A percentile compares a stretch with the other conserved stretches of the same genome.
phyloP scores from a whole-genome alignment of 2,329 filamentous ascomycete genomes.

The Stachybotrys chlorohalonatus region DNA sequence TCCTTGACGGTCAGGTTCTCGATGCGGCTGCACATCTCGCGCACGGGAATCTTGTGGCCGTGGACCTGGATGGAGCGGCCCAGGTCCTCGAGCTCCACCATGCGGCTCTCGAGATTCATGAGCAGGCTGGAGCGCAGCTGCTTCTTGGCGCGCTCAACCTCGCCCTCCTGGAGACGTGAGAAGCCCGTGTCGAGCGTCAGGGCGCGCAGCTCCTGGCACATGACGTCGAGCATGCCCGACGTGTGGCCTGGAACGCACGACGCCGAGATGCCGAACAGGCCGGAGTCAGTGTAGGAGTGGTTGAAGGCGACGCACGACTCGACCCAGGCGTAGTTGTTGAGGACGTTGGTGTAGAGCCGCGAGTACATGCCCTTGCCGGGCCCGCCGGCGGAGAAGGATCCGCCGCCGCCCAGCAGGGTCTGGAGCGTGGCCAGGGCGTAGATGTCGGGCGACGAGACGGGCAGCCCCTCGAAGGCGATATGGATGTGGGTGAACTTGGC shows the following conservation, averaged over 20 bases:
- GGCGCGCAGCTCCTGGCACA: constrained; percentile 80
- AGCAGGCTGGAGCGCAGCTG: constrained; percentile 82
- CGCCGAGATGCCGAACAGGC: constrained; percentile 87
- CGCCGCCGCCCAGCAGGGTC: constrained; percentile 89
- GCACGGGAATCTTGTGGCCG: constrained; percentile 80
- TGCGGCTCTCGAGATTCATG: constrained; percentile 95
- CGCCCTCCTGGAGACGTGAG: constrained; percentile 58
- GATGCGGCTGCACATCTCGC: constrained; percentile 87
- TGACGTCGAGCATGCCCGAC: constrained; percentile 81
- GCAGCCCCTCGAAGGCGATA: constrained; percentile 88
- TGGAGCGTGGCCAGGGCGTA: constrained; percentile 94
- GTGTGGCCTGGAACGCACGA: constrained; percentile 75
- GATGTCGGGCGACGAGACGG: constrained; percentile 84
- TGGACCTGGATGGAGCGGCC: constrained; percentile 96
- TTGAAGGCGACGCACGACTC: constrained; percentile 95
- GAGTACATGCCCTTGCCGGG: constrained; percentile 99
- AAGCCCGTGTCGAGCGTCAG: constrained; percentile 71
- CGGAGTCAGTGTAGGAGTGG: constrained; percentile 92
- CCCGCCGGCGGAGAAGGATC: constrained; percentile 92
- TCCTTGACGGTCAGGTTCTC: constrained; percentile 73
- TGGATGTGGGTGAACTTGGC: constrained; percentile 87
- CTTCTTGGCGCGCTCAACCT: constrained; percentile 93
- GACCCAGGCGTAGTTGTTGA: constrained; percentile 97
- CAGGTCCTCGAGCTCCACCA: constrained; percentile 96
- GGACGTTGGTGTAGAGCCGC: constrained; percentile 90